These are phyloP conservation scores for Lathyrus aphaca DNA, from an alignment of 306 rosid species.

Conservation along the genomic window DNA sequence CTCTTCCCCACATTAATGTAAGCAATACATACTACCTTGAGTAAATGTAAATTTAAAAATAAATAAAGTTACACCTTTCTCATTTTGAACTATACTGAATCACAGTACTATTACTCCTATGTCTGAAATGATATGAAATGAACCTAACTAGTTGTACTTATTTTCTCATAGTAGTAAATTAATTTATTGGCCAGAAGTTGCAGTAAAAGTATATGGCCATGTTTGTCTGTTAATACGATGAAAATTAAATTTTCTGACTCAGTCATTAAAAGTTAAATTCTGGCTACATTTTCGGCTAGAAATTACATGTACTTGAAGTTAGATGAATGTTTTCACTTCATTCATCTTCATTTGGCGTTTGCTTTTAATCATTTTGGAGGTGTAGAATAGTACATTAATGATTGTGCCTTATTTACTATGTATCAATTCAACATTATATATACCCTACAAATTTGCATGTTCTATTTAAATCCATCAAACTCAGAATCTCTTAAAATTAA, in stretches of 20 bases:
- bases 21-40: neutral
- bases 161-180: neutral
- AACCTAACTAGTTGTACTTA: neutral
- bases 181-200: neutral
- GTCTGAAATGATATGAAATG: neutral
- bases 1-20: constrained; percentile 33
- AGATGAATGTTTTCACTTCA: neutral
- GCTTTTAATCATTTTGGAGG: constrained; percentile 47
- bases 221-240: neutral
- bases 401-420: neutral
- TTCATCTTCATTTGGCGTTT: constrained; percentile 37
- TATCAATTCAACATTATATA: constrained; percentile 29
- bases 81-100: neutral
- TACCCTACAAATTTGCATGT: neutral
- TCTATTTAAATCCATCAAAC: no score
- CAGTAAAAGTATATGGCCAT: constrained; percentile 14
- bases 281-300: constrained; percentile 43
- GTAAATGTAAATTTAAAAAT: neutral
- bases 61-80: constrained; percentile 6
- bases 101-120: no score
- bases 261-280: constrained; percentile 13
- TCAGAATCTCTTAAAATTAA: neutral
- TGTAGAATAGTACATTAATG: constrained; percentile 47
- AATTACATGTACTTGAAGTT: constrained; percentile 34
- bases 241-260: neutral